These are phyloP conservation scores for Parietaria judaica DNA, from an alignment of 306 rosid genomes.

Conservation along the genomic window DNA sequence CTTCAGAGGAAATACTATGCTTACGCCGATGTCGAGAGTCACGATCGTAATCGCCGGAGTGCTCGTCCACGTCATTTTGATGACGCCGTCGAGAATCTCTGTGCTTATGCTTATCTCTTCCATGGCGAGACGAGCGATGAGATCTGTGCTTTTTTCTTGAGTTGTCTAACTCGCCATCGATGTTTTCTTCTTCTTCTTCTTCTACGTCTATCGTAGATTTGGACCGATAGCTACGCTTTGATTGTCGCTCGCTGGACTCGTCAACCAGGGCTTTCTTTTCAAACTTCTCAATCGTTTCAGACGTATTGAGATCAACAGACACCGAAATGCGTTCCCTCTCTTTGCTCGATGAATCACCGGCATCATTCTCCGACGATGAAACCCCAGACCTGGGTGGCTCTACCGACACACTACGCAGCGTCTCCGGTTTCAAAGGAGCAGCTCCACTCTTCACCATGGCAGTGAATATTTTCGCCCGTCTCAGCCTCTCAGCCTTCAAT, in stretches of 20 bases:
- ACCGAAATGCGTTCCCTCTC: conserved; percentile 74
- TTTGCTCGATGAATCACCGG: conserved; percentile 30
- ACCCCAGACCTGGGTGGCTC: conserved; percentile 53
- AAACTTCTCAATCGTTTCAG: conserved; percentile 30
- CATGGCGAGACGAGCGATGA: conserved; percentile 40
- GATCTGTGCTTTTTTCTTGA: conserved; percentile 50
- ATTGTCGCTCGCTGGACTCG: conserved; percentile 36
- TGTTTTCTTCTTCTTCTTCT: conserved; percentile 22
- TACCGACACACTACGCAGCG: conserved; percentile 34
- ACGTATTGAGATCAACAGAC: conserved; percentile 38
- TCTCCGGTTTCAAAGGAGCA: conserved; percentile 43
- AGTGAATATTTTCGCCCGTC: conserved; percentile 81
- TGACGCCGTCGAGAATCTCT: conserved; percentile 18
- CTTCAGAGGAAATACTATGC: conserved; percentile 20
- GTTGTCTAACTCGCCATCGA: conserved; percentile 10
- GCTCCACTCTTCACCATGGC: conserved; percentile 60
- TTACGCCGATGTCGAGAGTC: conserved; percentile 25
- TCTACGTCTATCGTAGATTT: conserved; percentile 41
- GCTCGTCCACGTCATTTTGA: conserved; percentile 36
- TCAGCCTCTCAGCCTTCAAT: conserved; percentile 79
- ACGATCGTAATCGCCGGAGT: conserved; percentile 31
- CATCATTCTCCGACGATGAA: conserved; percentile 45
- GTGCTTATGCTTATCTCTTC: conserved; percentile 47
- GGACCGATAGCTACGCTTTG: conserved; percentile 52
- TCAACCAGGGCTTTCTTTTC: conserved; percentile 27